Percentiles rank a stretch among this genome's conserved stretches.
These are phyloP conservation scores for Oldenlandia corymbosa DNA, from an alignment of 257 asterid genomes.

Conservation along the genomic window DNA sequence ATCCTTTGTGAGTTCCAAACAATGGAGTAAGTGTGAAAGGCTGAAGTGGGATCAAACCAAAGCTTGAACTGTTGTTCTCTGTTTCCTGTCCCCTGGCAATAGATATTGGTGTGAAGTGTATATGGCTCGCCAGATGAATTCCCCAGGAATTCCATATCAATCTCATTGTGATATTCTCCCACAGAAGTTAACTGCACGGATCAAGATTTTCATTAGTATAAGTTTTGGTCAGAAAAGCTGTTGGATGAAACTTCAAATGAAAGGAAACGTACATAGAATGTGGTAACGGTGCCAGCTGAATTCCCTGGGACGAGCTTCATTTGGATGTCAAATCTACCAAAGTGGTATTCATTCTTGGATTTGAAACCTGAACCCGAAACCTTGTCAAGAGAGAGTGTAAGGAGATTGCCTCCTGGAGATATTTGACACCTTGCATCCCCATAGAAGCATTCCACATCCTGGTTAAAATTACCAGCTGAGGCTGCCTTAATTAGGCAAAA, in stretches of 20 bases:
- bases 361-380: constrained; percentile 57
- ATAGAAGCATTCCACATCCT: constrained; percentile 35
- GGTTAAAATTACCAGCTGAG: constrained; percentile 51
- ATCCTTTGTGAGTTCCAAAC: constrained; percentile 52
- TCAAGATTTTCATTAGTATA: background rate
- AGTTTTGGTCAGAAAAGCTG: background rate
- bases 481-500: constrained; percentile 31
- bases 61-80: constrained; percentile 58
- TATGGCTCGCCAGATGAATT: constrained; percentile 48
- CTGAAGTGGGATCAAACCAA: constrained; percentile 55
- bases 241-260: background rate
- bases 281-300: constrained; percentile 76
- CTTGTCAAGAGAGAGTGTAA: constrained; percentile 49
- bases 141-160: constrained; percentile 65
- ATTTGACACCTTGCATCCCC: constrained; percentile 49
- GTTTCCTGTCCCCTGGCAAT: constrained; percentile 38
- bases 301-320: constrained; percentile 52
- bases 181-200: constrained; percentile 42
- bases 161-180: constrained; percentile 48
- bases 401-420: constrained; percentile 33
- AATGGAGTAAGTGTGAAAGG: constrained; percentile 58
- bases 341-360: constrained; percentile 38
- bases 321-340: constrained; percentile 50
- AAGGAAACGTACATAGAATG: constrained; percentile 43
- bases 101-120: constrained; percentile 54